phyloP scores from a whole-genome alignment of 805 yeast species.

The Blastobotrys terrestris region DNA sequence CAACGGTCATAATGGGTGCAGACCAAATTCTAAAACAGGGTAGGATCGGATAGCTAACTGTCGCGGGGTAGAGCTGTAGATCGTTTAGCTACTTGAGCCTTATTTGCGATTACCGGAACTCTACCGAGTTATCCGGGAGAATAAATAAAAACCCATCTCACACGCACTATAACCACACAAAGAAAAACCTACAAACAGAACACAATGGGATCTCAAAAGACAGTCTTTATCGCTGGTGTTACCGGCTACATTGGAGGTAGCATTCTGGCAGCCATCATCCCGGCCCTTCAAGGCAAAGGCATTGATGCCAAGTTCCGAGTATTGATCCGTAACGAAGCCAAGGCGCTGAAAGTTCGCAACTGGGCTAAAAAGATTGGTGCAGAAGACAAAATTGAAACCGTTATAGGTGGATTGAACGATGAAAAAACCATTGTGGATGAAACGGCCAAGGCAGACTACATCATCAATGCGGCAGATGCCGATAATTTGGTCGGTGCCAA shows the following conservation, averaged over 20 bases:
- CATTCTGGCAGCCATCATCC: conserved; percentile 10
- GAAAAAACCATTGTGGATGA: conserved; percentile 7
- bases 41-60: too few relatives aligned
- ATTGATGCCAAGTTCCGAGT: conserved; percentile 6
- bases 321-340: conserved; percentile 12
- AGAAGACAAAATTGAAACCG: conserved; percentile 4
- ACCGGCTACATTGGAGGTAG: conserved; percentile 19
- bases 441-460: conserved; percentile 9
- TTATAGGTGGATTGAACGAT: conserved; percentile 7
- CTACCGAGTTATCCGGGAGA: too few relatives aligned
- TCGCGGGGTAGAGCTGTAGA: too few relatives aligned
- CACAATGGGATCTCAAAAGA: background rate
- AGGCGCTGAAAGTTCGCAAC: conserved; percentile 8
- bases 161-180: background rate
- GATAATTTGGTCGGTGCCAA: conserved; percentile 12
- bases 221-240: conserved; percentile 13
- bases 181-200: background rate
- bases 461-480: conserved; percentile 14
- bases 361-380: conserved; percentile 15
- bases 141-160: too few relatives aligned
- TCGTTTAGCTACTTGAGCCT: too few relatives aligned
- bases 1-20: too few relatives aligned
- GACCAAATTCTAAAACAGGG: too few relatives aligned
- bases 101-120: too few relatives aligned
- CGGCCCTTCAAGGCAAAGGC: background rate